Evolutionary conservation across 2,329 filamentous ascomycete genomes (phyloP).

Genomic region (Triangularia verruculosa): DNA sequence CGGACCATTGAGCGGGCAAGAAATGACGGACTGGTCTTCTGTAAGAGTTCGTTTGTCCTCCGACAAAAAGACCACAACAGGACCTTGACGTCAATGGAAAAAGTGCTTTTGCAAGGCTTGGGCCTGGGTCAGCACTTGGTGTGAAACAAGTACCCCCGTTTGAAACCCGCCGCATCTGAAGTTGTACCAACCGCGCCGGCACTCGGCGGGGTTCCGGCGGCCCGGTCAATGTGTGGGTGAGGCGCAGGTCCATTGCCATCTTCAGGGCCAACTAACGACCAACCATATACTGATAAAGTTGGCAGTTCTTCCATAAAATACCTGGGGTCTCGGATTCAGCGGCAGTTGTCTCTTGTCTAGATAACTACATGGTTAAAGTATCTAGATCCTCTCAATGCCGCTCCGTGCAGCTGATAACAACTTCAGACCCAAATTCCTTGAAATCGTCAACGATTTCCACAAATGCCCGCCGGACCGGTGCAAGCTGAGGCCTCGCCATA

Average conservation of each 20-base stretch:
- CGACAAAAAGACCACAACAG: neutral
- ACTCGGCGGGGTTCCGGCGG: neutral
- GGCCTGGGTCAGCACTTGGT: neutral
- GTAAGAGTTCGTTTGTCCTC: neutral
- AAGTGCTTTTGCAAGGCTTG: neutral
- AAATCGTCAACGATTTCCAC: no score
- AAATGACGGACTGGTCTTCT: neutral
- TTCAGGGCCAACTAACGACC: neutral
- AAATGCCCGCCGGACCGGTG: no score
- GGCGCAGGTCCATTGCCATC: neutral
- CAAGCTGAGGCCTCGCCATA: no score
- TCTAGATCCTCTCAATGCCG: no score
- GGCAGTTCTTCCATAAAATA: no score
- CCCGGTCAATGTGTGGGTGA: neutral
- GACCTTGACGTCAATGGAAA: neutral
- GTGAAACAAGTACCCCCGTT: constrained; percentile 2
- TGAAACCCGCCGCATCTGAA: constrained; percentile 4
- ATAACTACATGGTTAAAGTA: no score
- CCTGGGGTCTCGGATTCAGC: no score
- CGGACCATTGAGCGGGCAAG: constrained; percentile 1
- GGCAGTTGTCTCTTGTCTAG: no score
- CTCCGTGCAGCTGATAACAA: no score
- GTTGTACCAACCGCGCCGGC: neutral
- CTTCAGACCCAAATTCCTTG: no score
- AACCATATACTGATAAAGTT: no score